Percentiles rank a stretch among this genome's conserved stretches.
Evolutionary conservation across 2,329 filamentous ascomycete species (phyloP).

Genomic region (Ophiostoma perfectum): DNA sequence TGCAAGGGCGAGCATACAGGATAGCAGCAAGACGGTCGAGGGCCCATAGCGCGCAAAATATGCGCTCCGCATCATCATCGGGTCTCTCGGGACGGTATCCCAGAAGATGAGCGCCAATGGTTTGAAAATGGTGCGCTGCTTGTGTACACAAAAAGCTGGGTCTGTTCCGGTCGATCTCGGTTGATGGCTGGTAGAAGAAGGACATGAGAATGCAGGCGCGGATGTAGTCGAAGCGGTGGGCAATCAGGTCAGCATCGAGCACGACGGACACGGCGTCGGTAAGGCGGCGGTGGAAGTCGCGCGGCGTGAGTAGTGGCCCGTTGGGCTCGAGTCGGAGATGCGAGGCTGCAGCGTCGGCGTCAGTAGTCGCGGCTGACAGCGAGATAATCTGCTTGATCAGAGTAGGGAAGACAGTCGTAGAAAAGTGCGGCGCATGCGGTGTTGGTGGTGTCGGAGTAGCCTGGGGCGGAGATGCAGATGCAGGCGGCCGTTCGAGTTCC

Average conservation of each 20-base stretch:
- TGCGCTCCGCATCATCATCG: conserved; percentile 40
- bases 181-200: conserved; percentile 53
- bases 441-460: not conserved
- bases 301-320: conserved; percentile 39
- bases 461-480: not conserved
- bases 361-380: conserved; percentile 45
- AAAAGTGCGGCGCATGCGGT: not conserved
- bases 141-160: conserved; percentile 49
- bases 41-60: conserved; percentile 58
- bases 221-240: conserved; percentile 51
- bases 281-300: conserved; percentile 45
- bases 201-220: conserved; percentile 51
- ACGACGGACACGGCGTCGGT: conserved; percentile 46
- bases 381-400: conserved; percentile 51
- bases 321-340: conserved; percentile 43
- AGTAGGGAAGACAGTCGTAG: conserved; percentile 36
- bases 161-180: conserved; percentile 49
- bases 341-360: conserved; percentile 39
- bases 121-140: conserved; percentile 54
- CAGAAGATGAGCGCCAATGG: conserved; percentile 50
- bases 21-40: conserved; percentile 56
- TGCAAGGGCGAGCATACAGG: conserved; percentile 53
- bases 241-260: conserved; percentile 50
- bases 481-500: conserved; percentile 22
- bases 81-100: conserved; percentile 33